Conservation (phyloP, 345 rosid genomes). For the Gossypium thurberi region DNA sequence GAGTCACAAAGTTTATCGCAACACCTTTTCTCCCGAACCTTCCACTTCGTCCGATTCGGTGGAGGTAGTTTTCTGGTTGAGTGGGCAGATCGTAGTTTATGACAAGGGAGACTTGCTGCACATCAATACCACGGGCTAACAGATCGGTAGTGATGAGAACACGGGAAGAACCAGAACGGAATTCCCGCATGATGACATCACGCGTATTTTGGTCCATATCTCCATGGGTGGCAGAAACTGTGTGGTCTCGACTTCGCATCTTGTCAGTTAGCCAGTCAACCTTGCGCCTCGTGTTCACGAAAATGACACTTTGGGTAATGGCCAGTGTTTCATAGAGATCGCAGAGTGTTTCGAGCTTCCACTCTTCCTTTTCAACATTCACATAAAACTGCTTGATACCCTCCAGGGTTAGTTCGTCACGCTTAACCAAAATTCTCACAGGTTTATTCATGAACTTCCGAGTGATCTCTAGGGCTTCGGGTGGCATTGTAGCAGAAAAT, state of each 20-base stretch:
- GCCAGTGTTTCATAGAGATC: constrained; percentile 81
- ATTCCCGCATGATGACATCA: constrained; percentile 78
- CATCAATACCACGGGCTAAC: constrained; percentile 85
- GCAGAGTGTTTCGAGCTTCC: constrained; percentile 79
- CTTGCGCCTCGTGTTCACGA: constrained; percentile 86
- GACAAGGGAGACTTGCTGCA: constrained; percentile 84
- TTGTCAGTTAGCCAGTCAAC: constrained; percentile 89
- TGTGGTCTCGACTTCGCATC: constrained; percentile 79
- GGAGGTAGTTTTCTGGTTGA: constrained; percentile 83
- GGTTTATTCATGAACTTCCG: constrained; percentile 89
- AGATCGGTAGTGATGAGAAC: constrained; percentile 81
- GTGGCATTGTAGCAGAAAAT: constrained; percentile 92
- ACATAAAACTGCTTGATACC: constrained; percentile 84
- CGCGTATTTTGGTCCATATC: constrained; percentile 91
- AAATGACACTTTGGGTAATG: constrained; percentile 85
- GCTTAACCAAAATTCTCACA: constrained; percentile 74
- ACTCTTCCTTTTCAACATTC: constrained; percentile 72
- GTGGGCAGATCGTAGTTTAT: constrained; percentile 83
- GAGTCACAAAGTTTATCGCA: constrained; percentile 63
- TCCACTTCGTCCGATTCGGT: constrained; percentile 79
- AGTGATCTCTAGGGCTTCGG: constrained; percentile 85
- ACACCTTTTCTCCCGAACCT: constrained; percentile 87
- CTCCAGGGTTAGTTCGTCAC: constrained; percentile 83
- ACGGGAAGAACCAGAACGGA: constrained; percentile 82
- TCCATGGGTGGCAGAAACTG: constrained; percentile 87